phyloP scores from a whole-genome alignment of 1,284 basidiomycete species.

The Cryptococcus sp. region DNA sequence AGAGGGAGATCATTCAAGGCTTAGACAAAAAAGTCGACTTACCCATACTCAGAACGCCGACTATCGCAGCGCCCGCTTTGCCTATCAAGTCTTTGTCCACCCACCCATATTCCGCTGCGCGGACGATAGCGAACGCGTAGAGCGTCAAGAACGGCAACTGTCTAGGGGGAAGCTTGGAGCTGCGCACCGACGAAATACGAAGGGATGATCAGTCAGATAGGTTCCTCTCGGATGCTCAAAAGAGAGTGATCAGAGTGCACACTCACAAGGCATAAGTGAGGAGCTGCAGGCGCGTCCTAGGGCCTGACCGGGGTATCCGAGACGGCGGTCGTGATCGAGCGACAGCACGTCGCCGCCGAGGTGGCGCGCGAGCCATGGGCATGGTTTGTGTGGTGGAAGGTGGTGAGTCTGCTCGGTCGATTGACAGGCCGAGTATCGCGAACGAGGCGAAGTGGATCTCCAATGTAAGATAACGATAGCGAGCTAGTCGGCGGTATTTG shows the following conservation, averaged over 20 bases:
- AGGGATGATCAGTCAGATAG: too few relatives aligned
- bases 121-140: conserved; percentile 32
- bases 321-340: background rate
- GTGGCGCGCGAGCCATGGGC: background rate
- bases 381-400: background rate
- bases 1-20: background rate
- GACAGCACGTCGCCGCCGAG: background rate
- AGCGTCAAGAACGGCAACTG: conserved; percentile 32
- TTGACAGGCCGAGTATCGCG: too few relatives aligned
- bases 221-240: background rate
- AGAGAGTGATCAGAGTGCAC: background rate
- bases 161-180: conserved; percentile 39
- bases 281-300: conserved; percentile 22
- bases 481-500: too few relatives aligned
- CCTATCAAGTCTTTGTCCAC: conserved; percentile 23
- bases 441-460: too few relatives aligned
- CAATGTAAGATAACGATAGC: too few relatives aligned
- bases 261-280: conserved; percentile 41
- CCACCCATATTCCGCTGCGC: conserved; percentile 23
- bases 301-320: too few relatives aligned
- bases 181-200: too few relatives aligned
- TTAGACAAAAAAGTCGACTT: conserved; percentile 5
- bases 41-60: conserved; percentile 47
- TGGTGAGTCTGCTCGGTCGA: too few relatives aligned
- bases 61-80: conserved; percentile 39